phyloP scores from a whole-genome alignment of 768 basidiomycete species.

The Lentinula edodes region DNA sequence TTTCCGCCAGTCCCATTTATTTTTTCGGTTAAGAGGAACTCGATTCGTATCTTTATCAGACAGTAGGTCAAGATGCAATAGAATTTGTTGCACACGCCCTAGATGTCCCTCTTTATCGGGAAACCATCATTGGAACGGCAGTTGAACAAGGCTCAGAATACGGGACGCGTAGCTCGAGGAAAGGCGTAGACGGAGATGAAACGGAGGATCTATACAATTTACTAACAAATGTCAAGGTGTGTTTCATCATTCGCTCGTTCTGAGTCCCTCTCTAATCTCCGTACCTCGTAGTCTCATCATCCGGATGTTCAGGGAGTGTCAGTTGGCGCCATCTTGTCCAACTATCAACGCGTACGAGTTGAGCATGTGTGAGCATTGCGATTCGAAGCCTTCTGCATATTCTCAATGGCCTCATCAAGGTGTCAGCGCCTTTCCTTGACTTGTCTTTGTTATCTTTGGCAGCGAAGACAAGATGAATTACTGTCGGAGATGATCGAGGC shows the following conservation, averaged over 20 bases:
- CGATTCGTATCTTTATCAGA: conserved; percentile 98
- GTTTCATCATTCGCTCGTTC: not conserved
- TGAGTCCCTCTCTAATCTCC: conserved; percentile 1
- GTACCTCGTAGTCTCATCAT: conserved; percentile 49
- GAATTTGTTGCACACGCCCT: conserved; percentile 81
- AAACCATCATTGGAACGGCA: conserved; percentile 75
- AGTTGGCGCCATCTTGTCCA: conserved; percentile 95
- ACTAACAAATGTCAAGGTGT: conserved; percentile 71
- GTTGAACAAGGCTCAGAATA: conserved; percentile 83
- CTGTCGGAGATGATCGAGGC: conserved; percentile 81
- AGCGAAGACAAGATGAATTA: conserved; percentile 81
- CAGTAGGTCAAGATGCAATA: conserved; percentile 95
- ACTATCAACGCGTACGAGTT: conserved; percentile 93
- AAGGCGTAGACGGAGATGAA: conserved; percentile 78
- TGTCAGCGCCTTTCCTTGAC: conserved; percentile 78
- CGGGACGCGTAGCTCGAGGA: conserved; percentile 54
- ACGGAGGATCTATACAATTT: conserved; percentile 88
- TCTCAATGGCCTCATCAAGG: conserved; percentile 28
- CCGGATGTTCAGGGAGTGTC: conserved; percentile 85
- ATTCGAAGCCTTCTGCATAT: not conserved
- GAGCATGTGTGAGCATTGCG: conserved; percentile 81
- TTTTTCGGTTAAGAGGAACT: conserved; percentile 73
- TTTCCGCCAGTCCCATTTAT: conserved; percentile 14
- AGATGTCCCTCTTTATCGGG: conserved; percentile 79
- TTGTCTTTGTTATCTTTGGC: conserved; percentile 89